These are phyloP conservation scores for Sutorius eximius DNA, from an alignment of 1,284 basidiomycete genomes.

Conservation along the genomic window DNA sequence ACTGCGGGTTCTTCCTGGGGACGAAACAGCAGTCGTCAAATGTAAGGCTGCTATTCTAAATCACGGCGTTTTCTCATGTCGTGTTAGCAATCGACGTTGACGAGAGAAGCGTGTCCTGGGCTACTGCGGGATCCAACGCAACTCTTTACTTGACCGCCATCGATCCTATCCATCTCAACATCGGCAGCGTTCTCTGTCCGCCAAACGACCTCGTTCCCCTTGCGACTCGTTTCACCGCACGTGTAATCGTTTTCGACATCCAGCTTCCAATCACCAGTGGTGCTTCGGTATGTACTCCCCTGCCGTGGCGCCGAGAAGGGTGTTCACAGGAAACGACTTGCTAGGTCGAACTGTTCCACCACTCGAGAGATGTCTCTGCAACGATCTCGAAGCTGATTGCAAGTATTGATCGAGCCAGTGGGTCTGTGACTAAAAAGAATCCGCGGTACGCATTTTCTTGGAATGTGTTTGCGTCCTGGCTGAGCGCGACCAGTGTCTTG, in stretches of 20 bases:
- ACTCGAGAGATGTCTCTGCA: slow-evolving; percentile 90
- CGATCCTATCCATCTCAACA: slow-evolving; percentile 83
- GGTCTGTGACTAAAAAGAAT: slow-evolving; percentile 72
- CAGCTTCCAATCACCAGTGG: slow-evolving; percentile 88
- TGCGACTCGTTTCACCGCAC: slow-evolving; percentile 75
- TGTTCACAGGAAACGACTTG: slow-evolving; percentile 2
- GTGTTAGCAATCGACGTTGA: slow-evolving; percentile 85
- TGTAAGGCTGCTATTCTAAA: slow-evolving; percentile 45
- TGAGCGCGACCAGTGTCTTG: slow-evolving; percentile 60
- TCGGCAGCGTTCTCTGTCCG: slow-evolving; percentile 90
- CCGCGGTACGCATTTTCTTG: slow-evolving; percentile 59
- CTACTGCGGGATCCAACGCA: slow-evolving; percentile 86
- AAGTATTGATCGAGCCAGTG: slow-evolving; percentile 77
- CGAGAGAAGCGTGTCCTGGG: slow-evolving; percentile 79
- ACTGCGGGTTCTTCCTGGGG: slow-evolving; percentile 86
- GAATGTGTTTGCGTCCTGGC: neutral
- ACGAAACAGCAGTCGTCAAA: slow-evolving; percentile 84
- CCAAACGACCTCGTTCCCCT: slow-evolving; percentile 71
- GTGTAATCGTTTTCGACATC: slow-evolving; percentile 93
- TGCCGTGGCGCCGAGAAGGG: neutral
- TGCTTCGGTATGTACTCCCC: slow-evolving; percentile 59
- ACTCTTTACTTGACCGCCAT: slow-evolving; percentile 84
- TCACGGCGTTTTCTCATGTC: slow-evolving; percentile 13
- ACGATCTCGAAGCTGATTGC: slow-evolving; percentile 79
- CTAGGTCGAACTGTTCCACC: slow-evolving; percentile 91